Base-by-base conservation (phyloP, 164 flowering plant genomes). In the Santalum album region DNA sequence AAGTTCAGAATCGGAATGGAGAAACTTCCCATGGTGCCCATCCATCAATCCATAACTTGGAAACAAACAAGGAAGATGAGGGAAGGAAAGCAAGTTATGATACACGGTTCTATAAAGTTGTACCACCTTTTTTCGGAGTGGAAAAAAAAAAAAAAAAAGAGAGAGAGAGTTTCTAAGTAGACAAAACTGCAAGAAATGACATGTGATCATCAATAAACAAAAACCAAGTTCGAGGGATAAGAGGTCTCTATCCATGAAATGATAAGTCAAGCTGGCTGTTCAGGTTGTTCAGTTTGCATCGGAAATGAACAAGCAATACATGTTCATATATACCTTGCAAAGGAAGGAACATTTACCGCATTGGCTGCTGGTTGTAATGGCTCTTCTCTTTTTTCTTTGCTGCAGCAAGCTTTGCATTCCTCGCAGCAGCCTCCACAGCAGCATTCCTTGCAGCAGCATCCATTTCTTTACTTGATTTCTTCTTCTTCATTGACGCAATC, bases 371-470 rank as follows among this genome's bases (percentile, higher is more conserved):
- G 42, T 84, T 87, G 73, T 84, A 87, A 54, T 87, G 95, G 58
- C 74, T 78, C 72, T 84, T 87, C 72, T 87, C 90, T 63, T 87
- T 94, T 69, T 94, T 94, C 87, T 94, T 94, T 47, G 97, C 95
- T 23, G 99, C 99, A 34, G 96, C 97, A 45, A 90, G 83, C 64
- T 54, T 83, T 39, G 91, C 87, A 57, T 65, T 76, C 72, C 95
- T 82, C 15, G 87, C 83, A 34, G 90, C 83, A 38, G 89, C 90
- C 65, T 84, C 96, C 25, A 61, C 47, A 5, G 96, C 92, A 46
- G 92, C 97, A 49, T 89, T 88, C 75, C 57, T 78, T n/a, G 96
- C 87, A 54, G 95, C 90, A 62, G 78, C 73, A 67, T 85, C 96
- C 81, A 87, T 74, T 72, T 92, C 98, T 61, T 87, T 92, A 45